A percentile compares a stretch with the other conserved stretches of the same genome.
These are phyloP conservation scores for Annulohypoxylon truncatum DNA, from an alignment of 2,329 filamentous ascomycete species.

Conservation along the genomic window DNA sequence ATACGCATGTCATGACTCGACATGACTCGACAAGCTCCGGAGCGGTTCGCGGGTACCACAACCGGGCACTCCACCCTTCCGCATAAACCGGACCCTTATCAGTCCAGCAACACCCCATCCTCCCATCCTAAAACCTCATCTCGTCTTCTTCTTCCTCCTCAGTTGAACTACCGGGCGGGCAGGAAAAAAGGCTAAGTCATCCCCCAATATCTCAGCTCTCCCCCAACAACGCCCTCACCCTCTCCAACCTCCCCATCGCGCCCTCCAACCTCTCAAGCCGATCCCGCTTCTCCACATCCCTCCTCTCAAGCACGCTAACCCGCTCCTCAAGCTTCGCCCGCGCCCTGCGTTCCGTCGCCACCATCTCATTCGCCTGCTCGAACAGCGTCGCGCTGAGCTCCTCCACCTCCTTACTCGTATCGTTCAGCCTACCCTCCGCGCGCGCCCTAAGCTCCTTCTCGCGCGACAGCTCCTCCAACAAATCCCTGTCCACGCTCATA, in stretches of 20 bases:
- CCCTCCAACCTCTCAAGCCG: conserved; percentile 77
- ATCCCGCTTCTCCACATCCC: conserved; percentile 76
- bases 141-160: background rate
- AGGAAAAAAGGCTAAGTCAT: too few species aligned
- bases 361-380: conserved; percentile 89
- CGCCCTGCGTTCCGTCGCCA: conserved; percentile 78
- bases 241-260: conserved; percentile 76
- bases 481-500: conserved; percentile 55
- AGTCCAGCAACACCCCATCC: background rate
- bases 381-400: conserved; percentile 81
- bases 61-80: background rate
- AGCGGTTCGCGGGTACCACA: background rate
- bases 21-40: conserved; percentile 4
- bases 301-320: conserved; percentile 73
- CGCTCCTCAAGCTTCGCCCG: conserved; percentile 77
- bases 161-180: too few species aligned
- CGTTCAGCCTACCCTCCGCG: conserved; percentile 74
- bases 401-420: conserved; percentile 79
- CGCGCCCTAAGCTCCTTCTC: conserved; percentile 75
- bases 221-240: conserved; percentile 71
- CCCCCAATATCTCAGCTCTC: conserved; percentile 39
- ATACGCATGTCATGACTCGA: background rate
- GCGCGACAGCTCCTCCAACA: conserved; percentile 72
- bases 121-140: background rate
- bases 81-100: background rate